These are phyloP conservation scores for Castanea sativa DNA, from an alignment of 306 rosid species.

Conservation along the genomic window DNA sequence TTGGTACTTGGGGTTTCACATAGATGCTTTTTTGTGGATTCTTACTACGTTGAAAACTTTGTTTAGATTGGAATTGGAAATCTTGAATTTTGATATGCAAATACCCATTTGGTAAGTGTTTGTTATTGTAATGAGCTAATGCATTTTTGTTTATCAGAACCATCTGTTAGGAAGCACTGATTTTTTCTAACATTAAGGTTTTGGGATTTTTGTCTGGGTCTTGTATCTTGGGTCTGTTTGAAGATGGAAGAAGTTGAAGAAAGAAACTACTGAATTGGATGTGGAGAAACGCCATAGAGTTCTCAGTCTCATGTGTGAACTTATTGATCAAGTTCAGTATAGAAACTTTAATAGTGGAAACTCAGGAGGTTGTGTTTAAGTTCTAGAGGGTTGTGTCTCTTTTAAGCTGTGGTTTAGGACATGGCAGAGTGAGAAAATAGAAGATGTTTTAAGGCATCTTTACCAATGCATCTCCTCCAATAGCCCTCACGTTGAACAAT, in stretches of 20 bases:
- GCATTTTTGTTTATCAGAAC: no score
- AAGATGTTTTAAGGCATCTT: conserved; percentile 47
- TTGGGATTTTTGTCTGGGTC: neutral
- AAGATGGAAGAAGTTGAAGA: conserved; percentile 75
- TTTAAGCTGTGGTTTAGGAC: conserved; percentile 66
- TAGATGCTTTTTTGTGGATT: no score
- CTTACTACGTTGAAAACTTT: no score
- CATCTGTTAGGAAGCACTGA: conserved; percentile 38
- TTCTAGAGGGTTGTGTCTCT: conserved; percentile 84
- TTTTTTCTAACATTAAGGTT: conserved; percentile 28
- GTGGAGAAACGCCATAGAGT: conserved; percentile 77
- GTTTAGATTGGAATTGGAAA: no score
- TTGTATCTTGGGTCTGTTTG: conserved; percentile 16
- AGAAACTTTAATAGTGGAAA: conserved; percentile 61
- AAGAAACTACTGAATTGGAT: conserved; percentile 58
- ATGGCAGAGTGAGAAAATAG: conserved; percentile 72
- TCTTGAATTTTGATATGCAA: no score
- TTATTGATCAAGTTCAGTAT: conserved; percentile 56
- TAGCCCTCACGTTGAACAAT: conserved; percentile 44
- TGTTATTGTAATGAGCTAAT: no score
- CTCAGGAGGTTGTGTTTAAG: conserved; percentile 73
- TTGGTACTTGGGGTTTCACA: no score
- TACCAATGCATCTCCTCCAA: conserved; percentile 61
- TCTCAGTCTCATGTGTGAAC: conserved; percentile 51
- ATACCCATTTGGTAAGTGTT: no score